These are phyloP conservation scores for Trypanosoma caninum DNA, from an alignment of 208 protist species.

Conservation along the genomic window DNA sequence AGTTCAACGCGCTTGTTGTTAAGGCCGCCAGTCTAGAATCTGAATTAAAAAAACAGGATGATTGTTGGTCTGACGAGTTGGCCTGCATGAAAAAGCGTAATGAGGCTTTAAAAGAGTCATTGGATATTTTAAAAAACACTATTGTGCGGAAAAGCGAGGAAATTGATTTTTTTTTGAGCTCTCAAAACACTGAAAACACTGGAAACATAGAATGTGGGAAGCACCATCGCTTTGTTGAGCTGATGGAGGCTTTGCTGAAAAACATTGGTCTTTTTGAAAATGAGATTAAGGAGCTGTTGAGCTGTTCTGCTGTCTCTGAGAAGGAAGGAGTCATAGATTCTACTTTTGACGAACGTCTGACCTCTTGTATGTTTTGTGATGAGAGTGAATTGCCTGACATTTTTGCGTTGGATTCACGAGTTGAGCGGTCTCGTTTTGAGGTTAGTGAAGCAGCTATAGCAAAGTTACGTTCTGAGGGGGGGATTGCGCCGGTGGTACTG, in stretches of 20 bases:
- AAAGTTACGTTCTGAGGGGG: neutral
- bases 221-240: neutral
- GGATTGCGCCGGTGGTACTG: neutral
- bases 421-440: conserved; percentile 2
- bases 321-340: neutral
- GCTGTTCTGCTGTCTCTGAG: neutral
- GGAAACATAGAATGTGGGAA: neutral
- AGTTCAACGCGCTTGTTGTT: conserved; percentile 72
- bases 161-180: neutral
- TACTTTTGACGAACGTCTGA: neutral
- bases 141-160: conserved; percentile 18
- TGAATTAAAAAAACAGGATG: conserved; percentile 14
- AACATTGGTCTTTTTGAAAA: neutral
- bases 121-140: conserved; percentile 8
- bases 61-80: conserved; percentile 10
- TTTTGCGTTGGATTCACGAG: conserved; percentile 2
- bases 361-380: conserved; percentile 8
- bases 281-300: neutral
- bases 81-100: conserved; percentile 2
- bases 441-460: neutral
- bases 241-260: conserved; percentile 6
- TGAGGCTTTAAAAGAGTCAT: conserved; percentile 10
- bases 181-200: neutral
- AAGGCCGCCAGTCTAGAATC: conserved; percentile 27
- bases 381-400: neutral